Base-by-base conservation (phyloP, 345 rosid genomes). In the Acer negundo region DNA sequence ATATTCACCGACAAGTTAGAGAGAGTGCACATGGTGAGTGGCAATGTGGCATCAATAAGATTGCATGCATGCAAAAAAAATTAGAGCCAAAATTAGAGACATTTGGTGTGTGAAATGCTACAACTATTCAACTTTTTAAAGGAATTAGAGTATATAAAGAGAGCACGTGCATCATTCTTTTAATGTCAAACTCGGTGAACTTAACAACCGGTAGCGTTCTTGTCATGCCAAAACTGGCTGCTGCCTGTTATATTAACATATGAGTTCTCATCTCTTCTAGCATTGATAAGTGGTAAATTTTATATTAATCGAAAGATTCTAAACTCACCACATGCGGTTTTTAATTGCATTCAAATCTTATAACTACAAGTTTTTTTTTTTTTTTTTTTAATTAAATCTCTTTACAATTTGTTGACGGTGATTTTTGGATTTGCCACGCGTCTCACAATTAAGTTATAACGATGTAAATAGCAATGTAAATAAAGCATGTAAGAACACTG, bases 1-100 rank as follows among this genome's bases (percentile, higher is more conserved):
- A 8, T 42, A 1, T 42, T 74, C 61, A 62, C 23, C 46, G 77
- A 74, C 69, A 74, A 10, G 46, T 19, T 9, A 44, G 69, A 75
- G 56, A 28, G n/a, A 10, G 13, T 49, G 62, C 78, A 75, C 78
- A 51, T 75, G 78, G 13, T 47, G 40, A 55, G 75, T 40, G 53
- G 11, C 20, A 16, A 35, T 35, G 51, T 23, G 20, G 58, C 40
- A 62, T 31, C 58, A 44, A 73, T 35, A 11, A 42, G 9, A 5
- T 35, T 63, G 22, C 62, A 38, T 17, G 19, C 49, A 59, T 31
- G 6, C 28, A 72, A 38, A 42, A 26, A 26, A 26, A 47, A 19
- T 23, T 24, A 24, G 12, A 10, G 46, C 40, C 28, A 26, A 46
- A 61, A 64, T 16, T 26, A 19, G 70, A 49, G 62, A 28, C 61